Evolutionary conservation across 768 basidiomycete genomes (phyloP).

Genomic region (Boletus sp.): DNA sequence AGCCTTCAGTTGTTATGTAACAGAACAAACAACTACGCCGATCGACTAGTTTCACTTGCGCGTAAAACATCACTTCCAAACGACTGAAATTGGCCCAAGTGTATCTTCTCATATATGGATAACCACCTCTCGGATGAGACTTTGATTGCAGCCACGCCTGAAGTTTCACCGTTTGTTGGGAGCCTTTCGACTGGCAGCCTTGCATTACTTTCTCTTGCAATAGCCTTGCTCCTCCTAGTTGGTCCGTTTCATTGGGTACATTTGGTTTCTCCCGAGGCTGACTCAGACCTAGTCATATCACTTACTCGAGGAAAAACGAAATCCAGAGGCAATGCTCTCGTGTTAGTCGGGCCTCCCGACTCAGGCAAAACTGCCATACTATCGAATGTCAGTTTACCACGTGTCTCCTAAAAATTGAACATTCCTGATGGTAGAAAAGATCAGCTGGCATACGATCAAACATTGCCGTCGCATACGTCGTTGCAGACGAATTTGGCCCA

Average conservation of each 20-base stretch:
- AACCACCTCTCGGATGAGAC: constrained; percentile 4
- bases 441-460: constrained; percentile 65
- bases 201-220: constrained; percentile 40
- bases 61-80: too few species aligned
- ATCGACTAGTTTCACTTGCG: neutral
- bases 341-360: constrained; percentile 75
- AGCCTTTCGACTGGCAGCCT: constrained; percentile 41
- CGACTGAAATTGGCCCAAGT: too few species aligned
- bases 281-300: constrained; percentile 42
- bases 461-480: constrained; percentile 71
- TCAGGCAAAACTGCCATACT: constrained; percentile 81
- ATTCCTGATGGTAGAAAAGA: constrained; percentile 12
- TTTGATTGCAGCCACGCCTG: constrained; percentile 25
- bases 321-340: constrained; percentile 55
- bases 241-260: constrained; percentile 34
- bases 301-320: constrained; percentile 43
- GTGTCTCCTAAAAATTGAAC: neutral
- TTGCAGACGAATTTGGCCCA: constrained; percentile 67
- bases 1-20: constrained; percentile 8
- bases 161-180: constrained; percentile 36
- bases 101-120: constrained; percentile 12
- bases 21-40: constrained; percentile 25
- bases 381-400: constrained; percentile 51
- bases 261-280: constrained; percentile 8
- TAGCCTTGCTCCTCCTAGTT: constrained; percentile 43